Evolutionary conservation across 2,329 filamentous ascomycete genomes (phyloP), one percentile per base, ranked within the genome.

Genomic region (Aspergillus cejpii): DNA sequence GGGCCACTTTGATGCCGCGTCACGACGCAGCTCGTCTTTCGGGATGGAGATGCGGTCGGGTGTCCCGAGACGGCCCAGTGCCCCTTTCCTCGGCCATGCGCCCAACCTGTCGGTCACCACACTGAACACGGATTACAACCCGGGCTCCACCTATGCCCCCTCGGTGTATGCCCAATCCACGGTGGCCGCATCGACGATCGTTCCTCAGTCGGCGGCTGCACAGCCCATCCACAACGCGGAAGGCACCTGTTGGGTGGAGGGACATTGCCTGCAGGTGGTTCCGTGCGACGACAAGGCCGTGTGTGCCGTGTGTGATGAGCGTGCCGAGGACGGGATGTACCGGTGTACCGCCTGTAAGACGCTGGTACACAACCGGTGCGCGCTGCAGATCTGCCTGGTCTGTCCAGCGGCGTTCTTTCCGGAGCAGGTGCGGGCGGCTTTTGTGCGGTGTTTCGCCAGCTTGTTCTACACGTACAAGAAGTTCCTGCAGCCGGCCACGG

Each of bases 1-100:
- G 2, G 90, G 87, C 1, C 88, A 96, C 63, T 95, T 97, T 55
- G 86, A 92, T 58, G 80, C 84, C 45, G 68, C 74, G 53, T 85
- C 85, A n/a, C 80, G 90, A 48, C 81, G 91, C 53, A 96, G 90
- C 70, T 94, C 90, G n/a, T 94, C 90, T 1, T 94, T 95, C 66
- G 87, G 84, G 23, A 75, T 90, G 61, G 87, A 87, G 55, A 83
- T 81, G 63, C 77, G 82, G 54, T 76, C 76, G 10, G 56, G 57
- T 10, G 55, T 68, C 44, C 71, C 77, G 38, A 73, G 78, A 55
- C 73, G 70, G 33, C 84, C 85, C 4, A 87, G 80, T 62, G 71
- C 83, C 24, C 87, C 89, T 3, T 89, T 91, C 68, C 73, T 87
- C 27, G 75, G 77, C 39, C 80, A 84, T 62, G 74, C 76, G 41